Evolutionary conservation across 108 stramenopile genomes (phyloP).

Genomic region (Nitzschia sp.): DNA sequence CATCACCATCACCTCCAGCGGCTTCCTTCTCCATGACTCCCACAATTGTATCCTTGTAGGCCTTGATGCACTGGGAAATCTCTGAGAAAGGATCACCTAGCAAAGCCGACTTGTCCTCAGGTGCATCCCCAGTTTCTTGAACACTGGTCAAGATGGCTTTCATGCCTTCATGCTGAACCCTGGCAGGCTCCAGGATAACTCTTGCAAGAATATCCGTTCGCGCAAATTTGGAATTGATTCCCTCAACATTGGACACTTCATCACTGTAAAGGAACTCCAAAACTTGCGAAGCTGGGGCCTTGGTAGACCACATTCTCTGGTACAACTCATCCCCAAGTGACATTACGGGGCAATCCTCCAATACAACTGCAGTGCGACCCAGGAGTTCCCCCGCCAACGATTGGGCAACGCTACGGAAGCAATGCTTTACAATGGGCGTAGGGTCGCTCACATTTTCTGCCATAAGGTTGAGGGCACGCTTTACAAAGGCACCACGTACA

Average conservation of each 20-base stretch:
- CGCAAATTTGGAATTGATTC: conserved; percentile 18
- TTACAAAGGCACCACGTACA: conserved; percentile 58
- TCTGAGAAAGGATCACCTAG: conserved; percentile 40
- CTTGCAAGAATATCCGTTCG: conserved; percentile 17
- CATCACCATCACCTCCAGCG: conserved; percentile 39
- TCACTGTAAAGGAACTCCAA: conserved; percentile 57
- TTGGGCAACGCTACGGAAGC: conserved; percentile 13
- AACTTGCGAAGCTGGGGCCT: conserved; percentile 51
- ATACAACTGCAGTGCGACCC: neutral
- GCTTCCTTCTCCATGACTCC: conserved; percentile 56
- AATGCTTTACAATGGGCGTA: conserved; percentile 20
- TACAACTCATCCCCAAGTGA: conserved; percentile 45
- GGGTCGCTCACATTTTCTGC: conserved; percentile 33
- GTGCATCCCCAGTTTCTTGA: conserved; percentile 17
- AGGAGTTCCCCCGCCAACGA: conserved; percentile 21
- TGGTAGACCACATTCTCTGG: conserved; percentile 61
- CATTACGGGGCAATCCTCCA: conserved; percentile 15
- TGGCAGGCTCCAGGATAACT: conserved; percentile 19
- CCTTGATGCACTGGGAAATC: conserved; percentile 39
- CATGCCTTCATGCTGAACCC: conserved; percentile 27
- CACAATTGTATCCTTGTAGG: conserved; percentile 46
- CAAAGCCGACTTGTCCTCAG: conserved; percentile 44
- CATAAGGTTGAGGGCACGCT: conserved; percentile 22
- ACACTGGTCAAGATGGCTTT: conserved; percentile 14
- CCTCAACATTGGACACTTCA: conserved; percentile 47